Base-by-base conservation (phyloP, 2,329 filamentous ascomycete genomes). In the Talaromyces albobiverticillius region DNA sequence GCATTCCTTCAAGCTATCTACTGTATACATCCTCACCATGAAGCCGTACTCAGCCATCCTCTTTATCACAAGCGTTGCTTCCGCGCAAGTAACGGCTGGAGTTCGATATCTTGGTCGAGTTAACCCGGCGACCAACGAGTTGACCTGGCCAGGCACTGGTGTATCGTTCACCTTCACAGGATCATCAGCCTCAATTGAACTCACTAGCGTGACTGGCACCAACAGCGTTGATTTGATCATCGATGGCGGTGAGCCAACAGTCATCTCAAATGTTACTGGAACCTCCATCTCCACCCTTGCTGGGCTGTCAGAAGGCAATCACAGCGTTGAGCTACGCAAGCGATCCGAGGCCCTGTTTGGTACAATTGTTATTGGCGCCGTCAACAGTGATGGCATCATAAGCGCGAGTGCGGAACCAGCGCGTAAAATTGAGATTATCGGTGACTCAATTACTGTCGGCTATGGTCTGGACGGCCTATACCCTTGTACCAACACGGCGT, bases 121-220 rank as follows among this genome's bases (percentile, higher is more conserved):
- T 14, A 53, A 47, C 13, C 51, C 51, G 7, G 43, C 32, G 10
- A 53, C 51, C 13, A 47, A 42, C 1, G 51, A 53, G 7, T 32
- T 53, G 34, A 47, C 51, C n/a, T 53, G 51, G 51, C 51, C 51
- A 14, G 51, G 51, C 26, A 53, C 51, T 20, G 43, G 51, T 3
- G 18, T 53, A 22, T 41, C 43, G 1, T 53, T 53, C 9, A 25
- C 18, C 3, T 53, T 53, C n/a, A 41, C 23, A 9, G 51, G 51
- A 7, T 40, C n/a, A 14, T 53, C 51, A 2, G 51, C 51, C 6
- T 16, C 22, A 8, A 47, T 53, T 16, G 34, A 26, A 7, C 18
- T 53, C 3, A 20, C 25, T 4, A 42, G 26, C 23, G 43, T 47
- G 11, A 53, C n/a, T 23, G 51, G 51, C 18, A 53, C 26, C 16